Evolutionary conservation across 2,329 filamentous ascomycete species (phyloP).

Genomic region (Claviceps monticola): DNA sequence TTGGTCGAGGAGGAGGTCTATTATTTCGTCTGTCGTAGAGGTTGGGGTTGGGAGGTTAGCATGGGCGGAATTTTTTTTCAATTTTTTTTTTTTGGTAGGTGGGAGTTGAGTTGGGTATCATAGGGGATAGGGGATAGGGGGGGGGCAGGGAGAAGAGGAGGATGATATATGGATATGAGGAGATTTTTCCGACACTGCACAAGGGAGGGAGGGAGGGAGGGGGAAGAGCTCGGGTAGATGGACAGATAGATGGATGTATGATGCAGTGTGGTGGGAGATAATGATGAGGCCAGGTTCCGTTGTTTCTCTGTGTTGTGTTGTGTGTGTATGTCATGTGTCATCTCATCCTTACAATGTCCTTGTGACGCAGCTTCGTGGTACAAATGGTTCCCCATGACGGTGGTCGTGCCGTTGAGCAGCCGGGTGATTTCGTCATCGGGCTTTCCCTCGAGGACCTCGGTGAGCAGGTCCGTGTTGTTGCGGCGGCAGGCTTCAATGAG

Average conservation of each 20-base stretch:
- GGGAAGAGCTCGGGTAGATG: too few species aligned
- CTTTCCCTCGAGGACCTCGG: conserved; percentile 53
- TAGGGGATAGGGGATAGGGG: too few species aligned
- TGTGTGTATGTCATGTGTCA: neutral
- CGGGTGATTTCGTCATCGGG: conserved; percentile 52
- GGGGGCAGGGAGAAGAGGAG: too few species aligned
- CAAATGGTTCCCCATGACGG: conserved; percentile 75
- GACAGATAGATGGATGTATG: too few species aligned
- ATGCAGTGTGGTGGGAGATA: too few species aligned
- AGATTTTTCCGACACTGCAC: too few species aligned
- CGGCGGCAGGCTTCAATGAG: conserved; percentile 86
- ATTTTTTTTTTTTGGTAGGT: neutral
- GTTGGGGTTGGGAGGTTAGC: neutral
- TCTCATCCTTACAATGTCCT: conserved; percentile 59
- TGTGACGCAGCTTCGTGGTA: conserved; percentile 78
- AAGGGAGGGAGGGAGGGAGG: too few species aligned
- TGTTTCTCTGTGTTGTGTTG: neutral
- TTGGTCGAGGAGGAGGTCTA: conserved; percentile 73
- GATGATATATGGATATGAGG: too few species aligned
- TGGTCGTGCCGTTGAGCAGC: conserved; percentile 74
- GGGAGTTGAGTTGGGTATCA: too few species aligned
- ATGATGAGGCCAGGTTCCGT: neutral
- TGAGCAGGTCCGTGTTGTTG: conserved; percentile 78
- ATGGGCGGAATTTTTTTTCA: neutral
- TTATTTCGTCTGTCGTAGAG: conserved; percentile 49